Base-by-base conservation (phyloP, 2,329 filamentous ascomycete genomes). In the Fusarium sp. region DNA sequence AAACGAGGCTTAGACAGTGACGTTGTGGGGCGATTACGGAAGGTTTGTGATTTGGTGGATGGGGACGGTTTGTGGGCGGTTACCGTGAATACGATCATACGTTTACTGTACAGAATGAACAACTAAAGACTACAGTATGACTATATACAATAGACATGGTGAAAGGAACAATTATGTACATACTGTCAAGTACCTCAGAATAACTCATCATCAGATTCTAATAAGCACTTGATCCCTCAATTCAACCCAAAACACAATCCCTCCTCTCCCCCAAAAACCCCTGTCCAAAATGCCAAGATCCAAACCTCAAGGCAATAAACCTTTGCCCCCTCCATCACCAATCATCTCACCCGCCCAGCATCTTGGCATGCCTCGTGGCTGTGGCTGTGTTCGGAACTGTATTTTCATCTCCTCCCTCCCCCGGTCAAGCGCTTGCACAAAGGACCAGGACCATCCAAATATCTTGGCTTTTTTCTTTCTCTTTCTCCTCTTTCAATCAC, bases 301-400 rank as follows among this genome's bases (percentile, higher is more conserved):
- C n/a, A 13, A 42, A 43, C 21, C 26, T 11, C 21, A 28, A 44
- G 53, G 58, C 58, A 62, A 39, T 60, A 20, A 13, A 38, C 41
- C 21, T 35, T 38, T 16, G 58, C 42, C 42, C 49, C 28, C 16
- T 11, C 0, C n/a, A n/a, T 20, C 29, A 15, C 62, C 62, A 65
- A 65, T 65, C 60, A 65, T 6, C 28, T n/a, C 16, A 23, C 9
- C 39, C n/a, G 41, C 39, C 29, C 23, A 41, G 28, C 10, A 16
- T 35, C 62, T 65, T 65, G 60, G 62, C 62, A 46, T 37, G 37
- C 41, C 50, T 58, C 61, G 61, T 64, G 61, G 61, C 61, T 64
- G 62, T 65, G 62, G 62, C 62, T 65, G 62, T 65, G 62, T 65
- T 65, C n/a, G 21, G 23, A 65, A 65, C 39, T 65, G 62, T 65